A percentile compares a stretch with the other conserved stretches of the same genome.
These are phyloP conservation scores for Yamadazyma kanchanaburiensis DNA, from an alignment of 1,139 yeast species.

Conservation along the genomic window DNA sequence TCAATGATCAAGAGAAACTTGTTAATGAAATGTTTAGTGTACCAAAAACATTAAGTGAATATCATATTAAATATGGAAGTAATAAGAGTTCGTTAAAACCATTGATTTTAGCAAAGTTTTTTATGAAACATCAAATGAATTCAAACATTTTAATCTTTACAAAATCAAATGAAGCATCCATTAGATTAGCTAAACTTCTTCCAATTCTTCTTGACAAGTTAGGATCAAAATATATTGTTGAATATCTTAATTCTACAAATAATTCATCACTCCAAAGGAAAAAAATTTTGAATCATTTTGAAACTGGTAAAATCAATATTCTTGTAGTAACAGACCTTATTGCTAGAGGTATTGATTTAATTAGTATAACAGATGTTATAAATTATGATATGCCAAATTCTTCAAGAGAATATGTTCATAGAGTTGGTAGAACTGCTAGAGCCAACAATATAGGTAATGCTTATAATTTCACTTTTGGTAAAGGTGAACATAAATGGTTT, in stretches of 20 bases:
- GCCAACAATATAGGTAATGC: constrained; percentile 80
- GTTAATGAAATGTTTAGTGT: constrained; percentile 52
- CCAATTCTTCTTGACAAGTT: constrained; percentile 37
- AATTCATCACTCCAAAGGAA: constrained; percentile 40
- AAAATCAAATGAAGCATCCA: constrained; percentile 82
- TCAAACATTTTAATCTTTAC: constrained; percentile 63
- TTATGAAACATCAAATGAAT: constrained; percentile 31
- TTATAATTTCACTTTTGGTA: constrained; percentile 65
- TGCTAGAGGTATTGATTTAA: constrained; percentile 89
- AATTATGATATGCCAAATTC: constrained; percentile 91
- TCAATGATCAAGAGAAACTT: constrained; percentile 52
- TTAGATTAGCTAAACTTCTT: constrained; percentile 66
- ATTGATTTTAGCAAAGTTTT: constrained; percentile 56
- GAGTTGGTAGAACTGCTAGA: constrained; percentile 96
- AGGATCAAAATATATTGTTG: constrained; percentile 14
- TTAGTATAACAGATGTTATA: constrained; percentile 67
- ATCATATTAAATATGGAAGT: constrained; percentile 47
- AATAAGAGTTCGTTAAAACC: constrained; percentile 71
- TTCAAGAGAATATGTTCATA: constrained; percentile 87
- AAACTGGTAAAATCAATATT: constrained; percentile 45
- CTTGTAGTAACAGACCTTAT: constrained; percentile 89
- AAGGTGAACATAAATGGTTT: constrained; percentile 72
- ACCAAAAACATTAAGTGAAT: constrained; percentile 56
- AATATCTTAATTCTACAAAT: constrained; percentile 50
- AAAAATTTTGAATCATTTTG: constrained; percentile 54